Percentiles rank a stretch among this genome's conserved stretches.
phyloP scores from a whole-genome alignment of 331 rosid genomes.

The Arachis monticola region DNA sequence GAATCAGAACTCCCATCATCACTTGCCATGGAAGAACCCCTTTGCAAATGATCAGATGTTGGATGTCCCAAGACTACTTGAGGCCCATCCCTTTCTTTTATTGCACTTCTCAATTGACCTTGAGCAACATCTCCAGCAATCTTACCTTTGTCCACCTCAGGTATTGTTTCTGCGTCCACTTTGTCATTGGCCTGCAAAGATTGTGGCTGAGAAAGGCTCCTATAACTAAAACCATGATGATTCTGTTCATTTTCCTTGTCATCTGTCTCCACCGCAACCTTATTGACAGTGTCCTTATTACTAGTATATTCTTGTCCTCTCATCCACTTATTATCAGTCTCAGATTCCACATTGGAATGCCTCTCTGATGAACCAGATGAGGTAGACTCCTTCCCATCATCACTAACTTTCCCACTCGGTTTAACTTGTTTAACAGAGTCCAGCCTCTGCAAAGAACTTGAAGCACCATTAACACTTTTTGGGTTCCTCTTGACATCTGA shows the following conservation, averaged over 20 bases:
- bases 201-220: conserved; percentile 44
- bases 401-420: conserved; percentile 61
- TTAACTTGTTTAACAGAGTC: conserved; percentile 50
- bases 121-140: conserved; percentile 40
- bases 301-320: conserved; percentile 41
- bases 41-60: conserved; percentile 61
- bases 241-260: conserved; percentile 49
- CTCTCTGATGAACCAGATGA: conserved; percentile 50
- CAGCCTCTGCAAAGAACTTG: conserved; percentile 47
- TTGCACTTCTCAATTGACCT: conserved; percentile 49
- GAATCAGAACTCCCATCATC: conserved; percentile 72
- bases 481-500: conserved; percentile 59
- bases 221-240: conserved; percentile 34
- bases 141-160: conserved; percentile 42
- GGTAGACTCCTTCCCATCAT: conserved; percentile 67
- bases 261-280: conserved; percentile 38
- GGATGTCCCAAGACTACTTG: conserved; percentile 56
- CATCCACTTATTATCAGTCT: conserved; percentile 48
- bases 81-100: conserved; percentile 48
- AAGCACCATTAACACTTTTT: conserved; percentile 43
- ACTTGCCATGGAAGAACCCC: conserved; percentile 57
- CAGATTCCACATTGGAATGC: conserved; percentile 49
- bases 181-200: conserved; percentile 32
- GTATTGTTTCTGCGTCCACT: conserved; percentile 33
- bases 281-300: conserved; percentile 45